A percentile compares a stretch with the other conserved stretches of the same genome.
Conservation (phyloP, 2,329 filamentous ascomycete species). For the Polytolypa hystricis region DNA sequence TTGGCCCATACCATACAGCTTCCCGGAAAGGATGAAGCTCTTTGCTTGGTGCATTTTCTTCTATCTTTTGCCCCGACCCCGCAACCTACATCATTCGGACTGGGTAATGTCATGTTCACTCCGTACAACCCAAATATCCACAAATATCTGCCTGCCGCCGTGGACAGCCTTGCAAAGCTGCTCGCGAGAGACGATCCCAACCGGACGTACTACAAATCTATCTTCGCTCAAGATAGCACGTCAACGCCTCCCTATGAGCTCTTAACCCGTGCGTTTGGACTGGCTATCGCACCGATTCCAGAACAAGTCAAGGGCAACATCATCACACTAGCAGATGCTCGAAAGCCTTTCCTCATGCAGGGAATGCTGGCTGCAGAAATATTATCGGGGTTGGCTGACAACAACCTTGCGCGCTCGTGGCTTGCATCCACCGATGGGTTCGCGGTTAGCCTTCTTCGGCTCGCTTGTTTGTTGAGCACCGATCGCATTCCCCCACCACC, state of each 20-base stretch:
- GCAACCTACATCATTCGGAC: conserved; percentile 45
- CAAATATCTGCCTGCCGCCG: conserved; percentile 76
- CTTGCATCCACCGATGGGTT: conserved; percentile 75
- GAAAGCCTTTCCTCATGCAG: conserved; percentile 86
- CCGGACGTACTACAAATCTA: conserved; percentile 66
- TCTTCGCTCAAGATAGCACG: conserved; percentile 63
- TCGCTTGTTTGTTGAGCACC: conserved; percentile 61
- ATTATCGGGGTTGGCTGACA: conserved; percentile 64
- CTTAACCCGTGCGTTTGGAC: conserved; percentile 72
- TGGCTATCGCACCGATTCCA: conserved; percentile 76
- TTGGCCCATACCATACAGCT: conserved; percentile 70
- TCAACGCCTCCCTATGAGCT: conserved; percentile 61
- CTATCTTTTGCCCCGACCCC: conserved; percentile 80
- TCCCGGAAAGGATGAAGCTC: conserved; percentile 74
- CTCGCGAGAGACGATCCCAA: conserved; percentile 91
- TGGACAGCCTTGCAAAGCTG: conserved; percentile 84
- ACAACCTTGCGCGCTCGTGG: conserved; percentile 65
- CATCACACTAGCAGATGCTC: conserved; percentile 61
- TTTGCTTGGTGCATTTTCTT: conserved; percentile 78
- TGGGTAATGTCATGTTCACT: conserved; percentile 59
- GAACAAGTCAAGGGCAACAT: conserved; percentile 54
- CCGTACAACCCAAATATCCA: conserved; percentile 71
- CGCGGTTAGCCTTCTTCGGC: conserved; percentile 63
- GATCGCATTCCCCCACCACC: conserved; percentile 43
- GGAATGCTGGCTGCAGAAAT: conserved; percentile 86